Evolutionary conservation across 257 asterid species (phyloP).

Genomic region (Nicotiana obtusifolia): DNA sequence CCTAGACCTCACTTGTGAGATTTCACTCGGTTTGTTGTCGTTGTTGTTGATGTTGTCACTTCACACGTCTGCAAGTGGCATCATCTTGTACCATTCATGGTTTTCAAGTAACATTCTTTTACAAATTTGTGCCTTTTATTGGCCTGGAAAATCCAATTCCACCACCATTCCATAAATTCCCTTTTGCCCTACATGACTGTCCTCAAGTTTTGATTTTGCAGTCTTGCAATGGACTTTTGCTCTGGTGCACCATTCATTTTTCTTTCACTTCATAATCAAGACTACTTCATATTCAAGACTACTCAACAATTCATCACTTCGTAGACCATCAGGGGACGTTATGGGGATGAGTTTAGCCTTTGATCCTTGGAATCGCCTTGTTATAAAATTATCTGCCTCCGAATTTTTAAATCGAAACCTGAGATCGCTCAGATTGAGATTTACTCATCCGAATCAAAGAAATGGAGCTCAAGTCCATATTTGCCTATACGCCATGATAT

Average conservation of each 20-base stretch:
- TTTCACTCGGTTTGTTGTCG: too few relatives aligned
- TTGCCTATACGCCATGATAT: background rate
- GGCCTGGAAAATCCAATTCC: slow-evolving; percentile 1
- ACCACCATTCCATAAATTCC: background rate
- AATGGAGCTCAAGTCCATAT: slow-evolving; percentile 24
- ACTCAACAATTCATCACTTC: too few relatives aligned
- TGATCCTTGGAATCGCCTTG: background rate
- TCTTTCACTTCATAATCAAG: too few relatives aligned
- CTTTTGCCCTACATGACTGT: background rate
- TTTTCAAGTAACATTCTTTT: background rate
- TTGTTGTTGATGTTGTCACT: too few relatives aligned
- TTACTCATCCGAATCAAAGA: slow-evolving; percentile 28
- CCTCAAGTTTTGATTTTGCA: background rate
- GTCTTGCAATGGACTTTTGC: slow-evolving; percentile 1
- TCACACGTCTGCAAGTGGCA: background rate
- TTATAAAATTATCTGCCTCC: slow-evolving; percentile 28
- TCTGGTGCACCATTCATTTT: background rate
- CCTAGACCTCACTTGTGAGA: too few relatives aligned
- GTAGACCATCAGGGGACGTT: too few relatives aligned
- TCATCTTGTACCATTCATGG: background rate
- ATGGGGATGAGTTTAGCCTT: too few relatives aligned
- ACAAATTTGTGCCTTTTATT: background rate
- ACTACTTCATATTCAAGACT: too few relatives aligned
- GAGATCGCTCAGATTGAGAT: slow-evolving; percentile 14
- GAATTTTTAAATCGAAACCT: background rate